Conservation (phyloP, 257 asterid genomes). For the Solanum chiquidenum region DNA sequence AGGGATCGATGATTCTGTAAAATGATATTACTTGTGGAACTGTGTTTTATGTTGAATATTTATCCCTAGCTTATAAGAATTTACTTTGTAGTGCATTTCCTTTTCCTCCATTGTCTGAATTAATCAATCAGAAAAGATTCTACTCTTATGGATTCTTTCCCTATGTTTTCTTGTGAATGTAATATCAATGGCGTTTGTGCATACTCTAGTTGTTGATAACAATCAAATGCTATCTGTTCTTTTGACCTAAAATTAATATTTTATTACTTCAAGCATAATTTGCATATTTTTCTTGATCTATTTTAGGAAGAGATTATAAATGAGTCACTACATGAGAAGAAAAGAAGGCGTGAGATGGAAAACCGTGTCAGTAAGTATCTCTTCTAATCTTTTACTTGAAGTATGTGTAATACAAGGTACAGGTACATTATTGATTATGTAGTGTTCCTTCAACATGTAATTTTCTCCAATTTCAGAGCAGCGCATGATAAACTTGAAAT, state of each 20-base stretch:
- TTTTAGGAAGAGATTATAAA: constrained; percentile 57
- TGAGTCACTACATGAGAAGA: constrained; percentile 30
- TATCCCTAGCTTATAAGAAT: neutral
- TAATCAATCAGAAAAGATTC: neutral
- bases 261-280: neutral
- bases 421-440: neutral
- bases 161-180: neutral
- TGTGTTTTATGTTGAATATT: neutral
- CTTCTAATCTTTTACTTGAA: neutral
- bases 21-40: neutral
- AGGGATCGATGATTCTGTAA: neutral
- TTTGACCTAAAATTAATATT: neutral
- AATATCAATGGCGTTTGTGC: neutral
- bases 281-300: constrained; percentile 1
- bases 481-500: constrained; percentile 34
- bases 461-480: constrained; percentile 31
- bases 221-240: neutral
- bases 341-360: constrained; percentile 41
- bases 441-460: neutral
- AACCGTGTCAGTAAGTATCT: constrained; percentile 53
- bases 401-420: neutral
- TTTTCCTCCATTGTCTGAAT: neutral
- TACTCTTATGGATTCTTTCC: neutral
- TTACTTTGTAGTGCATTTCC: neutral
- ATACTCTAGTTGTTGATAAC: neutral